Evolutionary conservation across 2,329 filamentous ascomycete species (phyloP).

Genomic region (Calonectria hongkongensis): DNA sequence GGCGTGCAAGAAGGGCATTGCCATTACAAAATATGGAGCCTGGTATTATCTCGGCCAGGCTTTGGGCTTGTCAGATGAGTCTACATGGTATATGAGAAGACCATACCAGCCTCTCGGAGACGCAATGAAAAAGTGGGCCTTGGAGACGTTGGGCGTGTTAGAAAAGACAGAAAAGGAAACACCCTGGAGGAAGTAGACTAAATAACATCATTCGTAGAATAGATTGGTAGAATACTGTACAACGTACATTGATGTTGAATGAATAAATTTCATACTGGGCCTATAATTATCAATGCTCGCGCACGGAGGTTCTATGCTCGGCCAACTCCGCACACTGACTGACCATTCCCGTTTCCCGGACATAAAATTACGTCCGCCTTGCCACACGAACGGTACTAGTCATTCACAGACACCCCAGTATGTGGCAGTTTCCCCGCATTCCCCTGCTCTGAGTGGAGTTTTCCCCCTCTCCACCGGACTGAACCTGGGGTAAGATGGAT

Average conservation of each 20-base stretch:
- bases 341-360: neutral
- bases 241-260: neutral
- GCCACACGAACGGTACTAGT: neutral
- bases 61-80: conserved; percentile 60
- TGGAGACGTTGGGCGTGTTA: conserved; percentile 63
- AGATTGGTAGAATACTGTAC: conserved; percentile 20
- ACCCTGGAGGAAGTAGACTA: conserved; percentile 28
- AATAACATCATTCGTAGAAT: neutral
- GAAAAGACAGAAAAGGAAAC: conserved; percentile 56
- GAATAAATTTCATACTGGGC: neutral
- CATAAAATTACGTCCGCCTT: neutral
- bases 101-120: conserved; percentile 64
- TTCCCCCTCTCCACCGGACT: neutral
- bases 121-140: conserved; percentile 64
- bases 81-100: conserved; percentile 63
- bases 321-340: neutral
- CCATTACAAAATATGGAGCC: conserved; percentile 67
- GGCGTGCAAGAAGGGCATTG: conserved; percentile 70
- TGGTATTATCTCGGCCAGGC: conserved; percentile 64
- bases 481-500: conserved; percentile 32
- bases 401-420: neutral
- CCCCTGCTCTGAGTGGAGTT: conserved; percentile 24
- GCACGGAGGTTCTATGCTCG: neutral
- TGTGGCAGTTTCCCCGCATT: conserved; percentile 30
- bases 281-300: neutral